Percentiles rank a stretch among this genome's conserved stretches.
phyloP scores from a whole-genome alignment of 768 basidiomycete genomes.

The Lyophyllum semitale region DNA sequence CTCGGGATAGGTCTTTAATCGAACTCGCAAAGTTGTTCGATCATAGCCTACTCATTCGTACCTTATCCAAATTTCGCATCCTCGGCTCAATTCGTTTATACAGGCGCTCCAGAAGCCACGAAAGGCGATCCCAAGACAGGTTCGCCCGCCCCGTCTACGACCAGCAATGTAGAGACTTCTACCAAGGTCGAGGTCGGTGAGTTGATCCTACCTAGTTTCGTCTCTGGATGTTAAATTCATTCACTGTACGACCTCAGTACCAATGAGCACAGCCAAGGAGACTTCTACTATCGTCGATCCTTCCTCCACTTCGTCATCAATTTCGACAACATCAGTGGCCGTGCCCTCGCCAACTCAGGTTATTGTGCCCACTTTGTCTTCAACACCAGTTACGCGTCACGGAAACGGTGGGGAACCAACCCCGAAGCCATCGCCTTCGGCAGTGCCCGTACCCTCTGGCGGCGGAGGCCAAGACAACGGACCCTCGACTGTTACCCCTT shows the following conservation, averaged over 20 bases:
- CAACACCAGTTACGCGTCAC: neutral
- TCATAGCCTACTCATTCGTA: neutral
- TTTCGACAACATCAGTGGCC: neutral
- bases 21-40: neutral
- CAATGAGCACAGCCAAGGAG: neutral
- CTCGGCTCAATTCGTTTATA: neutral
- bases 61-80: neutral
- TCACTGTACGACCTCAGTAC: neutral
- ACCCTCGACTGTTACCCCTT: neutral
- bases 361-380: neutral
- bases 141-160: neutral
- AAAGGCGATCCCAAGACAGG: neutral
- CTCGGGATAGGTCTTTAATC: neutral
- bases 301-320: too few species aligned
- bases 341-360: neutral
- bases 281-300: neutral
- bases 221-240: neutral
- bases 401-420: neutral
- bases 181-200: constrained; percentile 1
- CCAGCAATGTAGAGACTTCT: neutral
- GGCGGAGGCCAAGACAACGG: neutral
- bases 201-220: neutral
- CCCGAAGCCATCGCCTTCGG: neutral
- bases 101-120: constrained; percentile 12
- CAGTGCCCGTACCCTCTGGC: neutral